phyloP scores from a whole-genome alignment of 192 early-diverging fungal genomes.

The Allomyces macrogynus region DNA sequence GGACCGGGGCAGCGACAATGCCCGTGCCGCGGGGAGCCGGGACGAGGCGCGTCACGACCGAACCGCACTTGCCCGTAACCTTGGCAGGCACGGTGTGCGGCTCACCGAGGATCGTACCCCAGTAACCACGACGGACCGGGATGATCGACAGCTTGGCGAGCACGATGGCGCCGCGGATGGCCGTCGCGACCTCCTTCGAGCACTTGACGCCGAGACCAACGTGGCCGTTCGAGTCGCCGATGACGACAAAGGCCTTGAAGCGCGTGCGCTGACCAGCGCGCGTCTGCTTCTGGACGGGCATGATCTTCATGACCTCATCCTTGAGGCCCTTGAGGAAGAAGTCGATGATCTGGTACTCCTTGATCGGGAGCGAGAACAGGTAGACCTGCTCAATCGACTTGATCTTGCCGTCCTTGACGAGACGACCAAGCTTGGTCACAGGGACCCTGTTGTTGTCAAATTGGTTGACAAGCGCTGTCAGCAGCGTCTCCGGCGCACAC shows the following conservation, averaged over 20 bases:
- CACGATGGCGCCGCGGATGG: constrained; percentile 96
- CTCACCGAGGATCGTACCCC: constrained; percentile 86
- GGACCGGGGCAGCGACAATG: constrained; percentile 87
- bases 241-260: constrained; percentile 99
- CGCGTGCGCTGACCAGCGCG: constrained; percentile 98
- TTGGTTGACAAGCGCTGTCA: no score
- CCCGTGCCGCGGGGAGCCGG: constrained; percentile 99
- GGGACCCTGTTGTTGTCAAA: constrained; percentile 50
- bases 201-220: constrained; percentile 99
- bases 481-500: no score
- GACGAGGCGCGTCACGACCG: constrained; percentile 73
- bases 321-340: constrained; percentile 78
- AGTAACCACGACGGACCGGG: constrained; percentile 97
- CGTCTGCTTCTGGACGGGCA: constrained; percentile 99
- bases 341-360: constrained; percentile 99
- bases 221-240: constrained; percentile 92
- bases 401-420: constrained; percentile 95
- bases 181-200: constrained; percentile 98
- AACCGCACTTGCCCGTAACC: constrained; percentile 93
- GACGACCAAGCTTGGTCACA: constrained; percentile 97
- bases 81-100: constrained; percentile 97
- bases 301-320: constrained; percentile 99
- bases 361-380: constrained; percentile 94
- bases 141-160: constrained; percentile 95
- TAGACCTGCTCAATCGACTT: constrained; percentile 94